These are phyloP conservation scores for Melaleuca alternifolia DNA, from an alignment of 345 rosid species.

Conservation along the genomic window DNA sequence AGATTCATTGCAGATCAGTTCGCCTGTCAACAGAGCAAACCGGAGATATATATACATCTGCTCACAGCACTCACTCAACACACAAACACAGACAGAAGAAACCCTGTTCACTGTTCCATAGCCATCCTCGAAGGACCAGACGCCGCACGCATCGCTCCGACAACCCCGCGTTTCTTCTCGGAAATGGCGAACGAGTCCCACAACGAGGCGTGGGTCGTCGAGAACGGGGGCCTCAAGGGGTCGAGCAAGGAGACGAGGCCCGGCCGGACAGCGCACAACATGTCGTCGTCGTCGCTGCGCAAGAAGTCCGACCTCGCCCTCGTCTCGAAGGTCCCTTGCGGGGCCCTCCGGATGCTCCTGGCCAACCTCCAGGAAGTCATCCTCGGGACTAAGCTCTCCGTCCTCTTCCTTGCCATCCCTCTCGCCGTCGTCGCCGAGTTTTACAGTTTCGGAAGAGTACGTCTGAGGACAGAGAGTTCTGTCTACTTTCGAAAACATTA, in stretches of 20 bases:
- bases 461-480: background rate
- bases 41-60: background rate
- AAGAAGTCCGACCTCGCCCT: slow-evolving; percentile 64
- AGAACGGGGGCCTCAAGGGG: slow-evolving; percentile 47
- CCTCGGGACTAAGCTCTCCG: slow-evolving; percentile 69
- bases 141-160: background rate
- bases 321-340: slow-evolving; percentile 43
- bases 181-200: slow-evolving; percentile 12
- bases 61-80: background rate
- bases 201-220: slow-evolving; percentile 35
- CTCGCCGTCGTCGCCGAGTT: slow-evolving; percentile 51
- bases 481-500: background rate
- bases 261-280: slow-evolving; percentile 73
- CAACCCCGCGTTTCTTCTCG: background rate
- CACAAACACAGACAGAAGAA: background rate
- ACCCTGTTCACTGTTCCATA: background rate
- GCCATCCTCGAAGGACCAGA: background rate
- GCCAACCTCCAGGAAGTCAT: slow-evolving; percentile 78
- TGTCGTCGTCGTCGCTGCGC: slow-evolving; percentile 75
- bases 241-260: slow-evolving; percentile 47
- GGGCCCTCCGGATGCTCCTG: slow-evolving; percentile 29
- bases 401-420: slow-evolving; percentile 76
- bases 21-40: background rate
- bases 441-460: slow-evolving; percentile 48
- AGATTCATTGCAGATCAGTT: background rate